Conservation (phyloP, 2,329 filamentous ascomycete genomes). For the Conoideocrella luteorostrata region DNA sequence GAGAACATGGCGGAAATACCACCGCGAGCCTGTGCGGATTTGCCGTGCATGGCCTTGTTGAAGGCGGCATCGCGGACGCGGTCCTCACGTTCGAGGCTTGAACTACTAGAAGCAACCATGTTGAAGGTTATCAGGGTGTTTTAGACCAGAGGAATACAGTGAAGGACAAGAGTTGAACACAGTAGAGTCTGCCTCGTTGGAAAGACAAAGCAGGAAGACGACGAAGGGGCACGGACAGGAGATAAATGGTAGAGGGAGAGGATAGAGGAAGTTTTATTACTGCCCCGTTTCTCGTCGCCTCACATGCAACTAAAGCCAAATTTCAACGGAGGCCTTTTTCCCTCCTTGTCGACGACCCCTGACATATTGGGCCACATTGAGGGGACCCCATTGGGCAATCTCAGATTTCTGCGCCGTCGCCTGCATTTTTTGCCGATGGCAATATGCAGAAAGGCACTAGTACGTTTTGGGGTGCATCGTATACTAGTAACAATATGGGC, state of each 20-base stretch:
- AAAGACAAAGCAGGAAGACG: constrained; percentile 6
- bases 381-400: constrained; percentile 10
- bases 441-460: too few species aligned
- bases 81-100: constrained; percentile 70
- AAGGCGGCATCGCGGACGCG: constrained; percentile 82
- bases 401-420: background rate
- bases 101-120: constrained; percentile 36
- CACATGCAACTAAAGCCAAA: constrained; percentile 6
- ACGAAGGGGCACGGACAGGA: constrained; percentile 1
- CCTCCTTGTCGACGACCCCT: constrained; percentile 6
- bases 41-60: constrained; percentile 79
- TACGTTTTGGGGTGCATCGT: too few species aligned
- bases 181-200: too few species aligned
- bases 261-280: constrained; percentile 7
- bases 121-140: constrained; percentile 22
- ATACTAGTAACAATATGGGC: background rate
- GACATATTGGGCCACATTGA: constrained; percentile 1
- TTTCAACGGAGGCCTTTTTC: constrained; percentile 5
- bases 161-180: constrained; percentile 10
- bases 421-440: too few species aligned
- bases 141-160: constrained; percentile 1
- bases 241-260: constrained; percentile 1
- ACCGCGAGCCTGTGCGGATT: constrained; percentile 60
- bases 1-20: constrained; percentile 77
- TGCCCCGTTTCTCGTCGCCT: background rate